Percentiles rank a stretch among this genome's conserved stretches.
These are phyloP conservation scores for Rhizophlyctis rosea DNA, from an alignment of 192 early-diverging fungal genomes.

Conservation along the genomic window DNA sequence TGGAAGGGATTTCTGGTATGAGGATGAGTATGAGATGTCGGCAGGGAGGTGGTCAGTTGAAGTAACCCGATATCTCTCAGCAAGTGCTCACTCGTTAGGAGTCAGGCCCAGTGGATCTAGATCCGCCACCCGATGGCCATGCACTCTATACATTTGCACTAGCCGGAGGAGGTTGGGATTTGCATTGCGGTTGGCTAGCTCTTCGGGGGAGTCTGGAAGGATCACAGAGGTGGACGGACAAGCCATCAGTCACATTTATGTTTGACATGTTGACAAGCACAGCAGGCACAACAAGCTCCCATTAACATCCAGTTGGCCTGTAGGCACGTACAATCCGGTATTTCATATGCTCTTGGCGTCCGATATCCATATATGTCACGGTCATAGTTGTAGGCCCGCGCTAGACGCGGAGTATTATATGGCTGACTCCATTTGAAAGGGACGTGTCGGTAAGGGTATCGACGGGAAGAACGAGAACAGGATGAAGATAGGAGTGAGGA, in stretches of 20 bases:
- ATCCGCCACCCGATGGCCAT: slow-evolving; percentile 78
- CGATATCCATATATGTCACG: slow-evolving; percentile 86
- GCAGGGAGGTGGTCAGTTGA: background rate
- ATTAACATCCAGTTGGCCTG: too few relatives aligned
- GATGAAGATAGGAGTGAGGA: too few relatives aligned
- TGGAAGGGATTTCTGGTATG: slow-evolving; percentile 40
- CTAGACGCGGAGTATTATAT: too few relatives aligned
- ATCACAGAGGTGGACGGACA: background rate
- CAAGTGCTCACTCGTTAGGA: slow-evolving; percentile 59
- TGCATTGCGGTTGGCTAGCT: slow-evolving; percentile 78
- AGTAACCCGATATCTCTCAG: too few relatives aligned
- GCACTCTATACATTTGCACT: slow-evolving; percentile 66
- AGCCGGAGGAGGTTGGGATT: slow-evolving; percentile 83
- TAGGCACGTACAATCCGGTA: slow-evolving; percentile 71
- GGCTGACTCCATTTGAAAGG: too few relatives aligned
- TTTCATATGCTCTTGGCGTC: slow-evolving; percentile 60
- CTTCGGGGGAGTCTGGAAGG: slow-evolving; percentile 60
- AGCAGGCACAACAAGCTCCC: background rate
- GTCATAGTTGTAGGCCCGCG: slow-evolving; percentile 66
- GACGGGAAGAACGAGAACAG: too few relatives aligned
- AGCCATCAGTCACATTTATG: background rate
- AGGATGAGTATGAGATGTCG: background rate
- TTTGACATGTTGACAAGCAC: background rate
- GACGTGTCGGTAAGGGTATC: too few relatives aligned
- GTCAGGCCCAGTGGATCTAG: slow-evolving; percentile 84